A percentile compares a stretch with the other conserved stretches of the same genome.
Conservation (phyloP, 495 filamentous ascomycete genomes). For the Clohesyomyces aquaticus region DNA sequence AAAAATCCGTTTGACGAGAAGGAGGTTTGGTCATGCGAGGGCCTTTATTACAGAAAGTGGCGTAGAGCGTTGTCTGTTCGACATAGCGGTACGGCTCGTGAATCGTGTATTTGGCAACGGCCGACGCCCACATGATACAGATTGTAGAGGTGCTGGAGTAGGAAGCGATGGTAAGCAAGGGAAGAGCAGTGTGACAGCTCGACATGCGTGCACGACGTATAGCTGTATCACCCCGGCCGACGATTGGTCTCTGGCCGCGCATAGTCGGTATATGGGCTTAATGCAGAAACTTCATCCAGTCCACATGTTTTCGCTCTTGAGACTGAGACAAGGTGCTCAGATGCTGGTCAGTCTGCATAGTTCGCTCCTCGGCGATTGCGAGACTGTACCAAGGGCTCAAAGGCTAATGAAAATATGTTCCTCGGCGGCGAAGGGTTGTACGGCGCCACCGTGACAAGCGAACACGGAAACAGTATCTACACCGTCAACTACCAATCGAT, state of each 20-base stretch:
- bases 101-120: neutral
- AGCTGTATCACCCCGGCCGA: neutral
- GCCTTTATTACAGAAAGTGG: neutral
- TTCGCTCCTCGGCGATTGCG: neutral
- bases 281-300: neutral
- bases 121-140: constrained; percentile 21
- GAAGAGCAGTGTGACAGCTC: neutral
- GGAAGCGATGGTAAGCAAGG: neutral
- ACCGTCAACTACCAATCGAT: too few species aligned
- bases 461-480: too few species aligned
- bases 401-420: neutral
- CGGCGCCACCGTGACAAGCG: too few species aligned
- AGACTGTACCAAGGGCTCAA: neutral
- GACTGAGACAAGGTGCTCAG: neutral
- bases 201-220: constrained; percentile 8
- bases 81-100: neutral
- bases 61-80: too few species aligned
- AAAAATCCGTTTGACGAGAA: neutral
- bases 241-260: neutral
- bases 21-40: too few species aligned
- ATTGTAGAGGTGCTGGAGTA: neutral
- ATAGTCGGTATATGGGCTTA: neutral
- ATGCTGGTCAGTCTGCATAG: too few species aligned
- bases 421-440: neutral
- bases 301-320: neutral